Evolutionary conservation across 2,329 filamentous ascomycete genomes (phyloP).

Genomic region (Elsinoe arachidis): DNA sequence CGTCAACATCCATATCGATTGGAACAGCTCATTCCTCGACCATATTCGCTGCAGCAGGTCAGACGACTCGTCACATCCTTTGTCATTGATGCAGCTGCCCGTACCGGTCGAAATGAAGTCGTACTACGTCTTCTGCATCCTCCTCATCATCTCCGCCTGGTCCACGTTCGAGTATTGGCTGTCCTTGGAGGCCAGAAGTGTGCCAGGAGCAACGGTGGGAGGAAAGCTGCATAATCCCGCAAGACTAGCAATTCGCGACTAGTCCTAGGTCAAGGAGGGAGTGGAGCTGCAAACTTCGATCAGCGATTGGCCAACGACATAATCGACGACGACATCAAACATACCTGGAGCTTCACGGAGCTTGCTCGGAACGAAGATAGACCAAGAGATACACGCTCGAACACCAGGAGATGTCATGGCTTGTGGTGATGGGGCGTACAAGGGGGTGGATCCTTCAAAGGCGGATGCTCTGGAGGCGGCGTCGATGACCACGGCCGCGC

Average conservation of each 20-base stretch:
- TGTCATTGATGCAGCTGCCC: background rate
- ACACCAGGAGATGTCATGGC: background rate
- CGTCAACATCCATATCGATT: constrained; percentile 21
- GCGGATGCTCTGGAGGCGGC: background rate
- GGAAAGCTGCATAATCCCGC: background rate
- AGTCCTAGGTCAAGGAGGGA: background rate
- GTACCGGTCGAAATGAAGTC: background rate
- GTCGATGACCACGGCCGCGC: background rate
- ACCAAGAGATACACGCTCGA: background rate
- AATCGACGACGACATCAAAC: background rate
- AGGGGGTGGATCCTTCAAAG: background rate
- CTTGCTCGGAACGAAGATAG: background rate
- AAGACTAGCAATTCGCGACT: background rate
- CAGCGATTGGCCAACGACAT: background rate
- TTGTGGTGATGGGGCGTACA: background rate
- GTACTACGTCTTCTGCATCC: background rate
- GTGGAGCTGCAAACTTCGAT: background rate
- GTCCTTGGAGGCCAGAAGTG: background rate
- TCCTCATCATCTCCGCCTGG: background rate
- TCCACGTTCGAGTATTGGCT: background rate
- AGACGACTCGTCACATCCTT: background rate
- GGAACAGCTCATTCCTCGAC: constrained; percentile 9
- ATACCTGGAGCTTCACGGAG: background rate
- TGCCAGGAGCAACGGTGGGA: background rate
- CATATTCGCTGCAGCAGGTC: background rate